Evolutionary conservation across 352 stramenopile genomes (phyloP), one percentile per base, ranked within the genome.

Genomic region (Pythium guiyangense): DNA sequence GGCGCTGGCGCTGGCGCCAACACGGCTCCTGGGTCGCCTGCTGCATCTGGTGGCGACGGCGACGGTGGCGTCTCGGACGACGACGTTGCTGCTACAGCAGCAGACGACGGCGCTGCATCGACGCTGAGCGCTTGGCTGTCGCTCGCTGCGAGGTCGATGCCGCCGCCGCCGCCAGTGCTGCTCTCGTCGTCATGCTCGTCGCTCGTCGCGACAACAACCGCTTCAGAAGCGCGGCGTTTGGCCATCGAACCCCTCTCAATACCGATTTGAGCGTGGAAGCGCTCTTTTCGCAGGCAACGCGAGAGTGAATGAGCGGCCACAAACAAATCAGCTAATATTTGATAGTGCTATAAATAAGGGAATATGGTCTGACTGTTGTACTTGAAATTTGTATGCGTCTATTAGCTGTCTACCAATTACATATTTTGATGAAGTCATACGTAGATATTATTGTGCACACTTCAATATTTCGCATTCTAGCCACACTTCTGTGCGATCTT

Each of bases 231-330:
- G 18, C 56, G 56, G 29, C 56, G 56, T 54, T 62, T 62, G 26
- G 47, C 47, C 48, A 56, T 62, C 27, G 29, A 39, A 48, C 8
- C 37, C 49, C 27, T 46, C 25, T 57, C 26, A 51, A 54, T 61
- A 65, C 52, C 53, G 52, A 64, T 59, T 35, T 43, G 4, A 43
- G 37, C 11, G 10, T 4, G 4, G 11, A 14, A 43, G 17, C 4
- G 11, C 37, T 43, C 37, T 43, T 43, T 43, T 3, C 3, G 11
- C 37, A 43, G 37, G 37, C 11, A 43, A 43, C n/a, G n/a, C n/a
- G n/a, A n/a, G n/a, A n/a, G n/a, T n/a, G n/a, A n/a, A n/a, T n/a
- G n/a, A n/a, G n/a, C n/a, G n/a, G n/a, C n/a, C n/a, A n/a, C n/a
- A n/a, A n/a, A n/a, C n/a, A n/a, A n/a, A n/a, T n/a, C n/a, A n/a